Conservation (phyloP, 2,329 filamentous ascomycete species). For the Calycina herbarum region DNA sequence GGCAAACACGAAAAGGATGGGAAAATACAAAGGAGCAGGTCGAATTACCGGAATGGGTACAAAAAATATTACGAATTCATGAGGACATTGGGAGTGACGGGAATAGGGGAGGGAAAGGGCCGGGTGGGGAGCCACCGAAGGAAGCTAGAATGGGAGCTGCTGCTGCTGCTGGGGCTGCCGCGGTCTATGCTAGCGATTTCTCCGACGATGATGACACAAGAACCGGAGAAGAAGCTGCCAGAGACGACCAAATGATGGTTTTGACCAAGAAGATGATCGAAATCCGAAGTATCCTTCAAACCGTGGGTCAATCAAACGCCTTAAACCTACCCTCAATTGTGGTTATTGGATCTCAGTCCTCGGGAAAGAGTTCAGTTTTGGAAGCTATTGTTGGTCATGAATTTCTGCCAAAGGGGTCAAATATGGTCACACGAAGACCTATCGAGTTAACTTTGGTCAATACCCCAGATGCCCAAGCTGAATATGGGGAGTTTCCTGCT, state of each 20-base stretch:
- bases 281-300: constrained; percentile 87
- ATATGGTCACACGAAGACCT: constrained; percentile 95
- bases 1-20: constrained; percentile 80
- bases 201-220: constrained; percentile 64
- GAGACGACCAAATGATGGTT: constrained; percentile 99
- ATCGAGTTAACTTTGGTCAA: constrained; percentile 97
- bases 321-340: constrained; percentile 93
- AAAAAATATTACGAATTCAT: constrained; percentile 65
- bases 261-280: constrained; percentile 99
- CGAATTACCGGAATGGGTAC: constrained; percentile 75
- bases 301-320: constrained; percentile 86
- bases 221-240: constrained; percentile 64
- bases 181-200: constrained; percentile 76
- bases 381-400: constrained; percentile 98
- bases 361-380: constrained; percentile 94
- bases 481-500: constrained; percentile 96
- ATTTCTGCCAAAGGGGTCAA: constrained; percentile 94
- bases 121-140: constrained; percentile 51
- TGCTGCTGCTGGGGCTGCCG: constrained; percentile 65
- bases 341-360: constrained; percentile 98
- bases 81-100: constrained; percentile 55
- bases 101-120: constrained; percentile 41
- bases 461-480: constrained; percentile 79
- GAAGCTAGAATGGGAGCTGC: constrained; percentile 60
- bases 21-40: constrained; percentile 77